Evolutionary conservation across 1,284 basidiomycete genomes (phyloP).

Genomic region (Ceratobasidium sp.): DNA sequence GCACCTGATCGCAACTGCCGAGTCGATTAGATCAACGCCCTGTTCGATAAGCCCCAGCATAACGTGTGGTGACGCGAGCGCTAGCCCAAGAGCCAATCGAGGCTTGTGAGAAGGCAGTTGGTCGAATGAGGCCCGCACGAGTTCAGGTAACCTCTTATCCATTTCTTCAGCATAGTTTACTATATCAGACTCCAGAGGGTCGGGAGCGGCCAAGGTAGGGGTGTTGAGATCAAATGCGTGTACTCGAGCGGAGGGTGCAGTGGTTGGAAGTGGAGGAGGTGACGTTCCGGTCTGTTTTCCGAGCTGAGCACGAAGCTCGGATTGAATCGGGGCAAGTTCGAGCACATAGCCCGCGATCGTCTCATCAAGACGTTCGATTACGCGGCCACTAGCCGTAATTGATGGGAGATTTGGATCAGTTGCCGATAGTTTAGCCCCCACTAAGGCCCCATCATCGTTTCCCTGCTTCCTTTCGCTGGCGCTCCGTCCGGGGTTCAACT

Average conservation of each 20-base stretch:
- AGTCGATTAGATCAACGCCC: conserved; percentile 78
- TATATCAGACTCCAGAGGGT: conserved; percentile 49
- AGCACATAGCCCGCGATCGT: conserved; percentile 71
- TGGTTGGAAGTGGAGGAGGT: conserved; percentile 39
- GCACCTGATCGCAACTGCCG: conserved; percentile 69
- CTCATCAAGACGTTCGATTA: conserved; percentile 61
- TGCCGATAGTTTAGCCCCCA: background rate
- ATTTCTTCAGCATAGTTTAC: conserved; percentile 21
- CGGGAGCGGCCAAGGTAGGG: conserved; percentile 59
- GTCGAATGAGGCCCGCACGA: conserved; percentile 66
- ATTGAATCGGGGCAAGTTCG: conserved; percentile 67
- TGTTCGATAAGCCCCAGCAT: conserved; percentile 68
- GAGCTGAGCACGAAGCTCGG: conserved; percentile 45
- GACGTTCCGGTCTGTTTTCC: conserved; percentile 14
- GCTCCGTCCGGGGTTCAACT: conserved; percentile 53
- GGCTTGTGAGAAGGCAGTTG: conserved; percentile 62
- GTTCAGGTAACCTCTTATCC: conserved; percentile 38
- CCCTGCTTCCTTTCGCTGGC: conserved; percentile 50
- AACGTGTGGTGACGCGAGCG: conserved; percentile 72
- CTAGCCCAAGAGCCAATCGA: conserved; percentile 64
- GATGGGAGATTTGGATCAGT: background rate
- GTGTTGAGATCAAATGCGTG: conserved; percentile 54
- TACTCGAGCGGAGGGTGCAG: conserved; percentile 41
- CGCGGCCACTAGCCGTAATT: background rate
- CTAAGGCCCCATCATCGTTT: conserved; percentile 10